phyloP scores from a whole-genome alignment of 225 moss, liverwort and hornwort species.

The Pseudoscleropodium purum region DNA sequence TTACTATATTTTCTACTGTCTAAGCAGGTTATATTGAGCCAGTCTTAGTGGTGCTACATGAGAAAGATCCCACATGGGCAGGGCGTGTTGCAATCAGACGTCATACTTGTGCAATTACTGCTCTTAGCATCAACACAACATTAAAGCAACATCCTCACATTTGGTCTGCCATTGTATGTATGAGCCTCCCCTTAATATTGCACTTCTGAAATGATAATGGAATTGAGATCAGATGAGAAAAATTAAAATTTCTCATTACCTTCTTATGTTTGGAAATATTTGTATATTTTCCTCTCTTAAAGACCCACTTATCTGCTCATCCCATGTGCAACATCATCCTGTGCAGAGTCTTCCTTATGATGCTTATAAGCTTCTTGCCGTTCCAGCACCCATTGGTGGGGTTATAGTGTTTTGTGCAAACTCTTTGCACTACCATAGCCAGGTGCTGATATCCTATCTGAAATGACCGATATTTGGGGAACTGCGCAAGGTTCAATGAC shows the following conservation, averaged over 20 bases:
- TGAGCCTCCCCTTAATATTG: constrained; percentile 18
- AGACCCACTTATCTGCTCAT: neutral
- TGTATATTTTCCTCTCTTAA: neutral
- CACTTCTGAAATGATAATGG: neutral
- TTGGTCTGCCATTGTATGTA: constrained; percentile 88
- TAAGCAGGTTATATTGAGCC: constrained; percentile 78
- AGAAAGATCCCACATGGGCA: constrained; percentile 95
- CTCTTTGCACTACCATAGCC: constrained; percentile 88
- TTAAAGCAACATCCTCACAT: constrained; percentile 95
- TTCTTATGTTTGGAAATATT: neutral
- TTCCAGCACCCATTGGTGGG: constrained; percentile 97
- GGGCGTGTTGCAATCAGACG: constrained; percentile 90
- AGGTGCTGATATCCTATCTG: constrained; percentile 25
- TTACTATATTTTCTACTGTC: neutral
- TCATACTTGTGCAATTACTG: constrained; percentile 78
- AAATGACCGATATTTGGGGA: neutral
- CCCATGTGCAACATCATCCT: neutral
- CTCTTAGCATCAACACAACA: constrained; percentile 93
- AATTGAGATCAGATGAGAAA: neutral
- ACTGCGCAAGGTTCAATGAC: neutral
- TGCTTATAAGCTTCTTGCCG: constrained; percentile 95
- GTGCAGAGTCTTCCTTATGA: constrained; percentile 80
- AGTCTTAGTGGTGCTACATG: constrained; percentile 80
- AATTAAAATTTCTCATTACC: neutral
- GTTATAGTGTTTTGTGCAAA: constrained; percentile 87